These are phyloP conservation scores for Hypoxylon lenormandii DNA, from an alignment of 495 filamentous ascomycete genomes.

Conservation along the genomic window DNA sequence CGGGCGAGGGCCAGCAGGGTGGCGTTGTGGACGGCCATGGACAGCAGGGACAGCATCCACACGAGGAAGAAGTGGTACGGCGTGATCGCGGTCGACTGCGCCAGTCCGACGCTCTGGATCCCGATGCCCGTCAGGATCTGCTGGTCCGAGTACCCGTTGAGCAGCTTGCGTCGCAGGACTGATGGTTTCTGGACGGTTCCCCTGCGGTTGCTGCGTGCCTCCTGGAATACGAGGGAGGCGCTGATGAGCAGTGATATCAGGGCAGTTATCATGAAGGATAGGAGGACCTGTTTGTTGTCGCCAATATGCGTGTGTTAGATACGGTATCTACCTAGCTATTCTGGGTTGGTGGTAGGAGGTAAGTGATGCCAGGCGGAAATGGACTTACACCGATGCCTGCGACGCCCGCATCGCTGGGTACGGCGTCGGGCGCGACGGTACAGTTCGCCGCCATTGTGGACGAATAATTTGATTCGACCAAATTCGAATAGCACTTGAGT, in stretches of 20 bases:
- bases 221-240: slow-evolving; percentile 62
- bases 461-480: neutral
- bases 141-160: slow-evolving; percentile 69
- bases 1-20: slow-evolving; percentile 67
- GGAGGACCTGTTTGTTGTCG: slow-evolving; percentile 58
- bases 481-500: slow-evolving; percentile 6
- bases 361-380: neutral
- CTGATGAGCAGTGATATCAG: slow-evolving; percentile 57
- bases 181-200: slow-evolving; percentile 52
- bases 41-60: slow-evolving; percentile 70
- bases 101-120: slow-evolving; percentile 65
- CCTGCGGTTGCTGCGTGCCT: slow-evolving; percentile 47
- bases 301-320: neutral
- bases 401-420: slow-evolving; percentile 67
- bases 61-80: slow-evolving; percentile 73
- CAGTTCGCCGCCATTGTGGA: slow-evolving; percentile 57
- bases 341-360: neutral
- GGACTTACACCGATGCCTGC: slow-evolving; percentile 67
- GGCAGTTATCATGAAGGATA: slow-evolving; percentile 71
- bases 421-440: slow-evolving; percentile 56
- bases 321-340: no score
- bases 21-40: slow-evolving; percentile 68
- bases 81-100: slow-evolving; percentile 61
- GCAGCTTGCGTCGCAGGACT: slow-evolving; percentile 66
- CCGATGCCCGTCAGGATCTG: slow-evolving; percentile 72